These are phyloP conservation scores for Botrytis galanthina DNA, from an alignment of 2,329 filamentous ascomycete species.

Conservation along the genomic window DNA sequence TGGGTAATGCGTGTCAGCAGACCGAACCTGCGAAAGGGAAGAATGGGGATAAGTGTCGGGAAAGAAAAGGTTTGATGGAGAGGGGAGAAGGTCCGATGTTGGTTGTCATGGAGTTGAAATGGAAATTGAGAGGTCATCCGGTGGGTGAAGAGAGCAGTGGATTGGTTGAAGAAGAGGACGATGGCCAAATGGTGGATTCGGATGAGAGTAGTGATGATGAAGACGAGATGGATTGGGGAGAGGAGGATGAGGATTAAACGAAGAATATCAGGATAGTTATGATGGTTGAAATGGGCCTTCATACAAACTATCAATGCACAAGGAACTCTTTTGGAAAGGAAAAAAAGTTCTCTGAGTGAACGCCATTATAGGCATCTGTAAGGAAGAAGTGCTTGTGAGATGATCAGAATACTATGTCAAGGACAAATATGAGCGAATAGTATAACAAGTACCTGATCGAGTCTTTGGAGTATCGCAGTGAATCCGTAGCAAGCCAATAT, in stretches of 20 bases:
- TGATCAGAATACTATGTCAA: neutral
- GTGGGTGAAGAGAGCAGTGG: neutral
- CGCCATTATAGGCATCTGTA: too few species aligned
- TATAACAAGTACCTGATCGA: neutral
- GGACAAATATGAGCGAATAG: neutral
- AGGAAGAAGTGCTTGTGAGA: neutral
- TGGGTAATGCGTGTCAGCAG: neutral
- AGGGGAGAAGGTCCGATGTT: conserved; percentile 4
- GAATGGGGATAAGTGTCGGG: neutral
- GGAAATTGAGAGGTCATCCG: neutral
- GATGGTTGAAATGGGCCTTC: neutral
- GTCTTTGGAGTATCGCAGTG: neutral
- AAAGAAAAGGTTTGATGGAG: neutral
- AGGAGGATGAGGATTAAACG: neutral
- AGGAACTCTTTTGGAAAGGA: neutral
- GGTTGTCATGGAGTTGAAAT: conserved; percentile 1
- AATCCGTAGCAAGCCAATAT: neutral
- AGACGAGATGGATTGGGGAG: neutral
- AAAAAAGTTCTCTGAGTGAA: too few species aligned
- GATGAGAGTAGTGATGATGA: neutral
- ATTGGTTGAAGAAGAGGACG: neutral
- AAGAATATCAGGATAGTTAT: neutral
- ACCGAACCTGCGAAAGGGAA: neutral
- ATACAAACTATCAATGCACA: neutral
- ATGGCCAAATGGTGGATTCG: neutral